Conservation (phyloP, 306 rosid species). For the Neltuma alba region DNA sequence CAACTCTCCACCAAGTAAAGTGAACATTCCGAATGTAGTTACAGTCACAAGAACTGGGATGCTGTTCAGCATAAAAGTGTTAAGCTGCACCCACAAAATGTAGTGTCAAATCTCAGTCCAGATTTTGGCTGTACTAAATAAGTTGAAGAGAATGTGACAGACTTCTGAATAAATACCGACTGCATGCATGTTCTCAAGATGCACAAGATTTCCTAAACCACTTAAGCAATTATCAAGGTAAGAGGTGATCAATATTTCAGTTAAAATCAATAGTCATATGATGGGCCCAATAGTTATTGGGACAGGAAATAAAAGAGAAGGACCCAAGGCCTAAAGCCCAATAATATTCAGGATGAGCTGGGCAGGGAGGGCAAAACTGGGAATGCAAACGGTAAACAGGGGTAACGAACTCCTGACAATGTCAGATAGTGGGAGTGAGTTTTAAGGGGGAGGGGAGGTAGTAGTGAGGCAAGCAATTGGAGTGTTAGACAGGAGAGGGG, state of each 20-base stretch:
- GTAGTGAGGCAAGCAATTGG: too few species aligned
- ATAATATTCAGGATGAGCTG: too few species aligned
- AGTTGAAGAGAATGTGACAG: slow-evolving; percentile 11
- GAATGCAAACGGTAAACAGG: too few species aligned
- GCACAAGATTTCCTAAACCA: neutral
- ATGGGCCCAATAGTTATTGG: too few species aligned
- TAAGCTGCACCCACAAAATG: slow-evolving; percentile 70
- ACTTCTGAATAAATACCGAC: neutral
- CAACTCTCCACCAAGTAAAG: slow-evolving; percentile 81
- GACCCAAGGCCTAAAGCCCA: too few species aligned
- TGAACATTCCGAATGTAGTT: slow-evolving; percentile 73
- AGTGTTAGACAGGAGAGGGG: too few species aligned
- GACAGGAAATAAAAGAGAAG: too few species aligned
- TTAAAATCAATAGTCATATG: slow-evolving; percentile 4
- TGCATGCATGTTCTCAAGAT: neutral
- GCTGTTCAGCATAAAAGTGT: slow-evolving; percentile 70
- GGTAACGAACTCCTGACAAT: too few species aligned
- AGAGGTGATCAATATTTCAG: slow-evolving; percentile 4
- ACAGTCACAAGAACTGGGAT: slow-evolving; percentile 85
- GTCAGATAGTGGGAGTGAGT: too few species aligned
- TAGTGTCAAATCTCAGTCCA: slow-evolving; percentile 30
- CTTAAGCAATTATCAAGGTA: slow-evolving; percentile 1
- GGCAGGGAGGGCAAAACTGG: too few species aligned
- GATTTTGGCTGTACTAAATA: neutral
- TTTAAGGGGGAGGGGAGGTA: too few species aligned